Conservation (phyloP, 2,329 filamentous ascomycete genomes). For the Fusarium sp. region DNA sequence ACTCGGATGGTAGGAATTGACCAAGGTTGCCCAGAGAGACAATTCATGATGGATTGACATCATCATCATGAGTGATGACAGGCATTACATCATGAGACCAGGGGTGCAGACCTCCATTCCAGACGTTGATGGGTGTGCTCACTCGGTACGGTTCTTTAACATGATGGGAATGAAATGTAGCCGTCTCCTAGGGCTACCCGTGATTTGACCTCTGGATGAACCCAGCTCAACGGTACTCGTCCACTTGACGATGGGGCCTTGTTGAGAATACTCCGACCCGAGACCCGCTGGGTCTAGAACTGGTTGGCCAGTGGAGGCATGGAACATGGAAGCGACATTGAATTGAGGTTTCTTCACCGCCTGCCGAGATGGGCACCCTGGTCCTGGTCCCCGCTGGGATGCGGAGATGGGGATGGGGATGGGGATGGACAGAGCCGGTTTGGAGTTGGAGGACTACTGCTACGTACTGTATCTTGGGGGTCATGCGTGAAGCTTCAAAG, state of each 20-base stretch:
- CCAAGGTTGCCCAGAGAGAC: neutral
- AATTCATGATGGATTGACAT: slow-evolving; percentile 28
- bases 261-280: slow-evolving; percentile 8
- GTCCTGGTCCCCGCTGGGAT: neutral
- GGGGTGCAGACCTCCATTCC: neutral
- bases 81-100: slow-evolving; percentile 35
- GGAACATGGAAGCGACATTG: neutral
- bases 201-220: slow-evolving; percentile 7
- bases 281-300: slow-evolving; percentile 10
- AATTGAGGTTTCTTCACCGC: slow-evolving; percentile 1
- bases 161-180: neutral
- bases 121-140: slow-evolving; percentile 1
- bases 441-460: neutral
- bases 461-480: neutral
- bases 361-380: slow-evolving; percentile 1
- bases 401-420: neutral
- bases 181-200: slow-evolving; percentile 13
- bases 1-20: neutral
- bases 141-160: neutral
- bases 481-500: slow-evolving; percentile 6
- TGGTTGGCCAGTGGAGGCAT: neutral
- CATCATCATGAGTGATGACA: slow-evolving; percentile 25
- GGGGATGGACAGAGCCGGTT: neutral
- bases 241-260: slow-evolving; percentile 9
- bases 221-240: neutral